These are phyloP conservation scores for Phialophora chinensis DNA, from an alignment of 2,329 filamentous ascomycete genomes.

Conservation along the genomic window DNA sequence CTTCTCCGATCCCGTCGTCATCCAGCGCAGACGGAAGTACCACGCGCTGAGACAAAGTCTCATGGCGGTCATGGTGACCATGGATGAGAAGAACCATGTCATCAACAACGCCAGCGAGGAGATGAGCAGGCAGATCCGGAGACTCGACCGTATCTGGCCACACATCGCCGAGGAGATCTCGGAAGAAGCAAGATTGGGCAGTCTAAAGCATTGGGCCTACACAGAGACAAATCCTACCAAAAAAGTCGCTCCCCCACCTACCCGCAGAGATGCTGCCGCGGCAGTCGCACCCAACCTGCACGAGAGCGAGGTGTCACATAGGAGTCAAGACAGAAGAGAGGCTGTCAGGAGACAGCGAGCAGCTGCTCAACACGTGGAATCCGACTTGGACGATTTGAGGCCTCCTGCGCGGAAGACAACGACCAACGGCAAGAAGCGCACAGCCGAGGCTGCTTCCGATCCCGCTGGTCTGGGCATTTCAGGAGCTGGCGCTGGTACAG, in stretches of 20 bases:
- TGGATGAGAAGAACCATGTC: conserved; percentile 98
- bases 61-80: conserved; percentile 81
- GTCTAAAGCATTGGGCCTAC: conserved; percentile 93
- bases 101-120: conserved; percentile 91
- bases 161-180: conserved; percentile 88
- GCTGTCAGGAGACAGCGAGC: conserved; percentile 58
- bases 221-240: conserved; percentile 75
- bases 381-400: conserved; percentile 74
- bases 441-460: conserved; percentile 56
- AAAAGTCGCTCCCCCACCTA: conserved; percentile 57
- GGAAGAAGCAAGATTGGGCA: conserved; percentile 92
- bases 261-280: conserved; percentile 66
- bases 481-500: conserved; percentile 59
- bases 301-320: conserved; percentile 80
- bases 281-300: conserved; percentile 55
- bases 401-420: conserved; percentile 63
- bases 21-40: conserved; percentile 69
- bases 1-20: conserved; percentile 28
- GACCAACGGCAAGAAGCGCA: conserved; percentile 66
- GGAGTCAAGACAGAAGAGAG: conserved; percentile 84
- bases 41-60: conserved; percentile 78
- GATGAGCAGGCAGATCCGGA: conserved; percentile 79
- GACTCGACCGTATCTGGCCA: conserved; percentile 85
- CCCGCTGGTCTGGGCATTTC: conserved; percentile 69
- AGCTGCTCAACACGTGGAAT: conserved; percentile 70